phyloP scores from a whole-genome alignment of 2,329 filamentous ascomycete genomes.

The Fusarium sp. region DNA sequence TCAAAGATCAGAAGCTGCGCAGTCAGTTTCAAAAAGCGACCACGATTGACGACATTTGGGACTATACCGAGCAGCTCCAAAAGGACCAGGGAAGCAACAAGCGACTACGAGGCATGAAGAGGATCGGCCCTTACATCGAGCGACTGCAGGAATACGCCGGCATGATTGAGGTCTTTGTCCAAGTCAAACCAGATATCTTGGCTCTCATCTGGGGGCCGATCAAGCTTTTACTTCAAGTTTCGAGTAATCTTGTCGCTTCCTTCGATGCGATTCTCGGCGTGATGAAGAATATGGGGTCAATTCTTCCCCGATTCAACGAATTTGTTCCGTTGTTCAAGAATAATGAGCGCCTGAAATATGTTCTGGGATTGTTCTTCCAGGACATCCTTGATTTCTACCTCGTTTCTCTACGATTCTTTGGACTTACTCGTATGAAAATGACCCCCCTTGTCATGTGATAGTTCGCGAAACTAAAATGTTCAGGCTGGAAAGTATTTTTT shows the following conservation, averaged over 20 bases:
- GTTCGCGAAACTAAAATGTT: background rate
- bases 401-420: conserved; percentile 1
- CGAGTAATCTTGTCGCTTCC: background rate
- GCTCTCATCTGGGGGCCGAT: conserved; percentile 22
- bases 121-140: background rate
- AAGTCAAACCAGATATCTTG: conserved; percentile 7
- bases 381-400: conserved; percentile 17
- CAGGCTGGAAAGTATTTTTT: background rate
- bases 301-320: background rate
- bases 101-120: background rate
- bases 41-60: background rate
- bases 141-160: conserved; percentile 23
- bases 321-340: background rate
- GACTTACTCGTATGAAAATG: background rate
- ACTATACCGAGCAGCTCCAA: background rate
- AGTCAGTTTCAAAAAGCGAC: background rate
- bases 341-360: background rate
- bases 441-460: accelerated
- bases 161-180: conserved; percentile 2
- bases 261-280: background rate
- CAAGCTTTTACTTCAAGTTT: background rate
- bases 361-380: conserved; percentile 7
- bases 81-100: background rate
- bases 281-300: background rate
- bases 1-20: background rate